Conservation (phyloP, 2,329 filamentous ascomycete species). For the Curvularia verruculosa region DNA sequence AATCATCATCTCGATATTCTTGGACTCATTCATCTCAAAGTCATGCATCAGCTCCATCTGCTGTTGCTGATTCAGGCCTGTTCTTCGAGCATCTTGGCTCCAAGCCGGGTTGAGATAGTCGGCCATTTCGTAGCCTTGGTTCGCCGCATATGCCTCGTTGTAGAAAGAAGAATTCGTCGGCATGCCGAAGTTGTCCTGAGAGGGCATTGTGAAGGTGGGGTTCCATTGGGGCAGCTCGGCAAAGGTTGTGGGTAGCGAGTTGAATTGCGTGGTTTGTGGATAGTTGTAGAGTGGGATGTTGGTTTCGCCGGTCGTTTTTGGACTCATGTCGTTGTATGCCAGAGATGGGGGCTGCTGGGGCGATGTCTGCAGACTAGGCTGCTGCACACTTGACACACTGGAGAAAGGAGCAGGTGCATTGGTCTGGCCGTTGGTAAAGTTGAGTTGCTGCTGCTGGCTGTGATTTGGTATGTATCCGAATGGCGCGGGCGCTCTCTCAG, state of each 20-base stretch:
- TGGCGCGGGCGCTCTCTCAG: slow-evolving; percentile 40
- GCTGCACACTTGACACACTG: slow-evolving; percentile 28
- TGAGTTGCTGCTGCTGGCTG: slow-evolving; percentile 36
- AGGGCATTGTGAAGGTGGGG: slow-evolving; percentile 44
- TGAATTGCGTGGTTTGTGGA: slow-evolving; percentile 38
- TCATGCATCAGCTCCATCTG: slow-evolving; percentile 83
- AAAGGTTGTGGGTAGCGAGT: slow-evolving; percentile 45
- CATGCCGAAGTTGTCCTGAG: slow-evolving; percentile 37
- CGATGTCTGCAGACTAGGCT: slow-evolving; percentile 32
- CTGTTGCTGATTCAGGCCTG: slow-evolving; percentile 74
- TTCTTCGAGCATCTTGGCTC: slow-evolving; percentile 50
- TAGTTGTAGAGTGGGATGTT: slow-evolving; percentile 40
- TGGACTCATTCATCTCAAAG: slow-evolving; percentile 64
- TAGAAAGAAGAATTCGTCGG: slow-evolving; percentile 36
- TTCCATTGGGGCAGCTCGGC: slow-evolving; percentile 47
- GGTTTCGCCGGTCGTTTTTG: slow-evolving; percentile 38
- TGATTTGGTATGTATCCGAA: slow-evolving; percentile 48
- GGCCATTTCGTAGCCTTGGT: slow-evolving; percentile 45
- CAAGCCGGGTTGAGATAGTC: slow-evolving; percentile 64
- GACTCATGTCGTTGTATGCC: slow-evolving; percentile 37
- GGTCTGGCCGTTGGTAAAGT: slow-evolving; percentile 30
- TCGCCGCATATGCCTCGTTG: slow-evolving; percentile 44
- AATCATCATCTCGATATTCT: slow-evolving; percentile 51
- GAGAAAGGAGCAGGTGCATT: slow-evolving; percentile 26
- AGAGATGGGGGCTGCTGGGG: slow-evolving; percentile 33